A percentile compares a stretch with the other conserved stretches of the same genome.
These are phyloP conservation scores for Aspergillus intermedius DNA, from an alignment of 2,329 filamentous ascomycete species.

Conservation along the genomic window DNA sequence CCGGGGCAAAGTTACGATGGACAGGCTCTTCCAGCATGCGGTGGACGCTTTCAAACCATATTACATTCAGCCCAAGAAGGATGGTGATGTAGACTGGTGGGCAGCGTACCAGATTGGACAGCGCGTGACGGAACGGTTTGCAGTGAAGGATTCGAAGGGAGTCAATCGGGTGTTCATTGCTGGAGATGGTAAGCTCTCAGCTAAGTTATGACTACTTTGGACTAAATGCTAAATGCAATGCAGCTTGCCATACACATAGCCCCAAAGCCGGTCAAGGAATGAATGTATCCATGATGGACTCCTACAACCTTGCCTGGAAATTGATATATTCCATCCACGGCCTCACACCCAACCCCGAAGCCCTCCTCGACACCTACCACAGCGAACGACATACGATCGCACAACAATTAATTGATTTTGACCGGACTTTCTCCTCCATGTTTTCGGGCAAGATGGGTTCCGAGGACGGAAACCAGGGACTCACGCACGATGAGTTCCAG, in stretches of 20 bases:
- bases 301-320: constrained; percentile 38
- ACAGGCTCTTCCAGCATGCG: constrained; percentile 59
- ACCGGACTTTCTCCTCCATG: constrained; percentile 34
- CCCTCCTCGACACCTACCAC: constrained; percentile 33
- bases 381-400: constrained; percentile 32
- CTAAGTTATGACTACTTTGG: background rate
- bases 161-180: constrained; percentile 67
- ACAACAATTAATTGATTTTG: constrained; percentile 34
- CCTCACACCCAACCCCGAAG: constrained; percentile 22
- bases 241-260: constrained; percentile 70
- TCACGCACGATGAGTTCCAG: constrained; percentile 31
- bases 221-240: background rate
- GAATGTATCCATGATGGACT: constrained; percentile 68
- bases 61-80: constrained; percentile 51
- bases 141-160: constrained; percentile 58
- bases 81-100: constrained; percentile 64
- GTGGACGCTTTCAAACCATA: constrained; percentile 62
- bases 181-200: constrained; percentile 49
- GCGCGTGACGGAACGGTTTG: constrained; percentile 45
- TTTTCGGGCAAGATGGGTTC: constrained; percentile 34
- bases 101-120: constrained; percentile 72
- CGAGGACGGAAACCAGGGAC: constrained; percentile 14
- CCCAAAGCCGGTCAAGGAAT: constrained; percentile 73
- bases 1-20: constrained; percentile 56
- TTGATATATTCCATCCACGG: constrained; percentile 32